A percentile compares a stretch with the other conserved stretches of the same genome.
phyloP scores from a whole-genome alignment of 805 yeast genomes.

The Metschnikowia shivogae region DNA sequence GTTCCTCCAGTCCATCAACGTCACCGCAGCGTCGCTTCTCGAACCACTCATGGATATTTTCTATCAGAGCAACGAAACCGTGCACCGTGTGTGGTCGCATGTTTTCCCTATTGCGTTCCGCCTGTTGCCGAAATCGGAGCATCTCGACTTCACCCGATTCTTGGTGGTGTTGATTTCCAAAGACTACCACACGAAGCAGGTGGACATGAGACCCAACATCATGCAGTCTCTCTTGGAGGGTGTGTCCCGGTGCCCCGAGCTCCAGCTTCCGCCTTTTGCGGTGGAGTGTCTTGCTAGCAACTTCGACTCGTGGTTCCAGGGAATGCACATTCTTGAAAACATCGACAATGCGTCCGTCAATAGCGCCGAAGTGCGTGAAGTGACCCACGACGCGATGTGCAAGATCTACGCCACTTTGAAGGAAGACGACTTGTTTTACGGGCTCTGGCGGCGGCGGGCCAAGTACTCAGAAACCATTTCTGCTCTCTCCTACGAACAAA shows the following conservation, averaged over 20 bases:
- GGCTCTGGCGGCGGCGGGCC: slow-evolving; percentile 95
- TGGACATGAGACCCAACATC: slow-evolving; percentile 81
- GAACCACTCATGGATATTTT: slow-evolving; percentile 75
- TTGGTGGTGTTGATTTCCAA: slow-evolving; percentile 76
- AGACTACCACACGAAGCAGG: slow-evolving; percentile 90
- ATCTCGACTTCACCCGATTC: slow-evolving; percentile 77
- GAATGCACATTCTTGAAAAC: slow-evolving; percentile 77
- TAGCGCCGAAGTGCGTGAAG: slow-evolving; percentile 71
- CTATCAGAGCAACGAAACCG: slow-evolving; percentile 74
- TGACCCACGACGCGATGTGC: slow-evolving; percentile 83
- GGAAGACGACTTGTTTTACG: slow-evolving; percentile 96
- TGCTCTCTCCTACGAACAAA: slow-evolving; percentile 90
- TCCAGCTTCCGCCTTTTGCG: slow-evolving; percentile 90
- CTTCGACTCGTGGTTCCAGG: slow-evolving; percentile 88
- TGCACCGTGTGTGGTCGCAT: slow-evolving; percentile 78
- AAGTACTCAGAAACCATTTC: slow-evolving; percentile 90
- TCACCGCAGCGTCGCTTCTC: slow-evolving; percentile 57
- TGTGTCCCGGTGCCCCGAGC: slow-evolving; percentile 62
- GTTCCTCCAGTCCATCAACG: slow-evolving; percentile 28
- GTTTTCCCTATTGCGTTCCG: slow-evolving; percentile 78
- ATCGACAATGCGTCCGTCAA: slow-evolving; percentile 53
- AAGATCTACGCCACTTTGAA: slow-evolving; percentile 85
- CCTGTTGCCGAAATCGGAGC: slow-evolving; percentile 73
- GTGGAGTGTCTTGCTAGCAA: slow-evolving; percentile 83
- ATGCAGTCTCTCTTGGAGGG: slow-evolving; percentile 82